Evolutionary conservation across 371 early-diverging fungal genomes (phyloP).

Genomic region (Thermomucor indicae-seudaticae): DNA sequence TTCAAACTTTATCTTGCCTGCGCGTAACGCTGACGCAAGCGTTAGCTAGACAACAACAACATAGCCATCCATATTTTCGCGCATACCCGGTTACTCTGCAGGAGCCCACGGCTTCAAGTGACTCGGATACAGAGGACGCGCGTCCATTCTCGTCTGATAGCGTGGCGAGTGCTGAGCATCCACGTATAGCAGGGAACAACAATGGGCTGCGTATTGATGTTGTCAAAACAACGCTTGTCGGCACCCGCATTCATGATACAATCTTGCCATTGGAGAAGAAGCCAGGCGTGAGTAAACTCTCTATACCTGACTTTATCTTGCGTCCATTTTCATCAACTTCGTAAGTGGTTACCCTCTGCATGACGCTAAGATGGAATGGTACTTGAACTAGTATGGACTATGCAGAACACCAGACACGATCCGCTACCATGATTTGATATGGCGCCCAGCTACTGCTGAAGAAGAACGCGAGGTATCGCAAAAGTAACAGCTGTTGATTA

Average conservation of each 20-base stretch:
- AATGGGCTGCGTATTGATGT: slow-evolving; percentile 4
- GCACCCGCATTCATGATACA: slow-evolving; percentile 18
- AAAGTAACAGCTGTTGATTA: no score
- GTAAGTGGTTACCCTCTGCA: not conserved
- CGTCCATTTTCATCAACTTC: not conserved
- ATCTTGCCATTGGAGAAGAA: slow-evolving; percentile 26
- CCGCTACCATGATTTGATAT: not conserved
- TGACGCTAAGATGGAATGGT: not conserved
- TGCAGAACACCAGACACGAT: not conserved
- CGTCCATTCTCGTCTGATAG: no score
- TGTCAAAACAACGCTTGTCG: slow-evolving; percentile 8
- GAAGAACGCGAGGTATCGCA: slow-evolving; percentile 5
- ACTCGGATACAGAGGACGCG: no score
- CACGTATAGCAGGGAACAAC: no score
- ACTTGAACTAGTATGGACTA: not conserved
- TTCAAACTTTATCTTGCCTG: no score
- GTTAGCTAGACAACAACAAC: slow-evolving; percentile 1
- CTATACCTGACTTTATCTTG: slow-evolving; percentile 35
- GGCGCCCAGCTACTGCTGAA: slow-evolving; percentile 7
- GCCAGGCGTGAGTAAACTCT: slow-evolving; percentile 20
- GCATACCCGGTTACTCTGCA: no score
- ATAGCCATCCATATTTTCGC: no score
- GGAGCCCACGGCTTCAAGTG: no score
- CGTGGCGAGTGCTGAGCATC: no score
- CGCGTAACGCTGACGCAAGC: no score